Conservation (phyloP, 2,329 filamentous ascomycete genomes). For the Lecanicillium sp. region DNA sequence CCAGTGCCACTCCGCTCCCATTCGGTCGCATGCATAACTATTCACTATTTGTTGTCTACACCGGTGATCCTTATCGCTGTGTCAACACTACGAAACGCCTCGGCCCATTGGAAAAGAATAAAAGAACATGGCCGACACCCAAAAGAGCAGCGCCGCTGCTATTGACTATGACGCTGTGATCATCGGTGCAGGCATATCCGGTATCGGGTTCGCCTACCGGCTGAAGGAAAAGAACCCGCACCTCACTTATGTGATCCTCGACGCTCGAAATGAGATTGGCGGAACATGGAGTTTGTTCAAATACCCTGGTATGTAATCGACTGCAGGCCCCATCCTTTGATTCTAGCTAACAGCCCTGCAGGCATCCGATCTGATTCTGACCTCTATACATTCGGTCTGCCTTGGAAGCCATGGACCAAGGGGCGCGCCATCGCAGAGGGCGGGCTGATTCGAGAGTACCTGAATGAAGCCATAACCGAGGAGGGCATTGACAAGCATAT, state of each 20-base stretch:
- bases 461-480: conserved; percentile 43
- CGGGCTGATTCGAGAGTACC: conserved; percentile 46
- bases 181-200: conserved; percentile 66
- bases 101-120: too few relatives aligned
- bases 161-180: conserved; percentile 50
- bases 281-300: conserved; percentile 76
- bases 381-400: conserved; percentile 57
- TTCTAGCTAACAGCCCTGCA: not conserved
- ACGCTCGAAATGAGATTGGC: conserved; percentile 58
- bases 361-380: conserved; percentile 63
- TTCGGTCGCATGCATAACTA: too few relatives aligned
- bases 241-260: conserved; percentile 57
- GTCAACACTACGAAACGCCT: too few relatives aligned
- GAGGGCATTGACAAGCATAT: conserved; percentile 51
- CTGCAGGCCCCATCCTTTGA: not conserved
- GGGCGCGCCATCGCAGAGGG: conserved; percentile 46
- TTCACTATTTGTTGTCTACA: too few relatives aligned
- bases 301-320: conserved; percentile 45
- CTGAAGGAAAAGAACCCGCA: conserved; percentile 52
- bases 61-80: too few relatives aligned
- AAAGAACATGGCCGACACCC: too few relatives aligned
- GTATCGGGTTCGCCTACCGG: conserved; percentile 68
- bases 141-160: conserved; percentile 23
- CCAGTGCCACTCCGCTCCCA: too few relatives aligned
- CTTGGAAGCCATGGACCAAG: conserved; percentile 65